phyloP scores from a whole-genome alignment of 495 filamentous ascomycete genomes.

The Aspergillus olivimuriae region DNA sequence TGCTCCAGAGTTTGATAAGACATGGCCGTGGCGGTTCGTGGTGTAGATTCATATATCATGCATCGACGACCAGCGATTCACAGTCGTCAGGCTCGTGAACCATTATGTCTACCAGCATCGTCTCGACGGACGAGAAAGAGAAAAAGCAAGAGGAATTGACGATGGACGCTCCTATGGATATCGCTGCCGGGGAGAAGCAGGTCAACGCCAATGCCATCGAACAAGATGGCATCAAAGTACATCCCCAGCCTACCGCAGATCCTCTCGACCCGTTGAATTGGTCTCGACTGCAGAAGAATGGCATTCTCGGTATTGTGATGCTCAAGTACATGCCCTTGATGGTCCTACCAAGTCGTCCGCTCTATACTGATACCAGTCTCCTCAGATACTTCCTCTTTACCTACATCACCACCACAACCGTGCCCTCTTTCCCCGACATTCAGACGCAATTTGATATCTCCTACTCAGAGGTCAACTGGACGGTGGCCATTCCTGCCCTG shows the following conservation, averaged over 20 bases:
- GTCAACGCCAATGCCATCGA: slow-evolving; percentile 10
- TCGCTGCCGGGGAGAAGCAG: slow-evolving; percentile 9
- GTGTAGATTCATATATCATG: no score
- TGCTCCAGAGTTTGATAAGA: no score
- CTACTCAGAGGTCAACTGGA: slow-evolving; percentile 56
- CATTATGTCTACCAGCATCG: background rate
- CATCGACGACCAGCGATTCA: no score
- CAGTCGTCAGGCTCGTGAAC: no score
- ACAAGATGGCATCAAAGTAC: slow-evolving; percentile 32
- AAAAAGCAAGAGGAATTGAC: no score
- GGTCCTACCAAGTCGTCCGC: no score
- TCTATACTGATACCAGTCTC: no score
- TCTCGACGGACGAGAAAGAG: slow-evolving; percentile 3
- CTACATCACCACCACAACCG: slow-evolving; percentile 56
- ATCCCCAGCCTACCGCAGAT: slow-evolving; percentile 49
- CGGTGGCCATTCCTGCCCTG: slow-evolving; percentile 54
- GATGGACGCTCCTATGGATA: no score
- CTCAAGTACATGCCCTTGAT: no score
- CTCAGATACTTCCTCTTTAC: slow-evolving; percentile 61
- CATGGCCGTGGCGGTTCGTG: no score
- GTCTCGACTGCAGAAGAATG: slow-evolving; percentile 42
- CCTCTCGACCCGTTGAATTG: slow-evolving; percentile 55
- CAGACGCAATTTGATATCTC: slow-evolving; percentile 43
- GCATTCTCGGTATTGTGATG: slow-evolving; percentile 52
- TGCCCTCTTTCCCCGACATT: slow-evolving; percentile 50